Evolutionary conservation across 1,284 basidiomycete species (phyloP).

Genomic region (Gymnopus androsaceus): DNA sequence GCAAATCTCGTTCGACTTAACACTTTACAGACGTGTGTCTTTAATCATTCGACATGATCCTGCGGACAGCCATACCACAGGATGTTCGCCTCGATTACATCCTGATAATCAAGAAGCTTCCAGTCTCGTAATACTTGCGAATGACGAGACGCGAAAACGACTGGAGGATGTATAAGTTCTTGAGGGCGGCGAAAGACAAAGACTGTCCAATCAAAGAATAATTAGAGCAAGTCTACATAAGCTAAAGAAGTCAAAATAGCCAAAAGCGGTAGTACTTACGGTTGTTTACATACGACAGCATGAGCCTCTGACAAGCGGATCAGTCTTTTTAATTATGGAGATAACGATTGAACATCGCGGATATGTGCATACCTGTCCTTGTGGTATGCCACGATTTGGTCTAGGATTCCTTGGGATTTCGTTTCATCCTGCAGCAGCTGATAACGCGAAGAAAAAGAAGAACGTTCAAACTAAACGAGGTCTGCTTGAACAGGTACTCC

Average conservation of each 20-base stretch:
- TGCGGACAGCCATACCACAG: neutral
- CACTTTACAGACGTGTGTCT: too few species aligned
- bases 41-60: too few species aligned
- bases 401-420: neutral
- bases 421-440: neutral
- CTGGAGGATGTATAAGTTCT: too few species aligned
- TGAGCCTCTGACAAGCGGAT: constrained; percentile 5
- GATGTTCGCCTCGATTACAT: neutral
- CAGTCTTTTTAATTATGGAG: constrained; percentile 9
- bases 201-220: too few species aligned
- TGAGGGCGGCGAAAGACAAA: too few species aligned
- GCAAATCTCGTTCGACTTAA: neutral
- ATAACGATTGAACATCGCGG: constrained; percentile 7
- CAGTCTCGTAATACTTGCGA: too few species aligned
- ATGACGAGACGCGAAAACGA: too few species aligned
- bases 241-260: too few species aligned
- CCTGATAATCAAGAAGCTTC: too few species aligned
- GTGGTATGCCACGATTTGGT: neutral
- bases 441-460: neutral
- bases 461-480: neutral
- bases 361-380: neutral
- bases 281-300: neutral
- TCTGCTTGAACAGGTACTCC: too few species aligned
- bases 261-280: neutral
- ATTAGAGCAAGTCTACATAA: neutral